Evolutionary conservation across 139 green algal species (phyloP), one percentile per base, ranked within the genome.

Genomic region (Chlamydomonas applanata): DNA sequence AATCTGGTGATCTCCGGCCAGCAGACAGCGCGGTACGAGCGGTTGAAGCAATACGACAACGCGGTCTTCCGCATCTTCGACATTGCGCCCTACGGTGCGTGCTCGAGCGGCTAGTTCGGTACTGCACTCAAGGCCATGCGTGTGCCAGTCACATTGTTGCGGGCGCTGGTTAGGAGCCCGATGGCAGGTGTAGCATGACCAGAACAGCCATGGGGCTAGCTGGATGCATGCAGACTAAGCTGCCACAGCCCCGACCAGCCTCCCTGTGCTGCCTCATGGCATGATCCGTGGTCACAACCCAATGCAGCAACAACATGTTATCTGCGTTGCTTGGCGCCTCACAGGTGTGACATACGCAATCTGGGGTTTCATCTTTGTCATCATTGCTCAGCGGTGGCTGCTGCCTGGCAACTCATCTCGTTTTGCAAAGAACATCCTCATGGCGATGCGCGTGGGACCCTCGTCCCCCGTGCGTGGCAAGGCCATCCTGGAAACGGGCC

Each of bases 1-100:
- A 96, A 96, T 81, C 83, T 96, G 34, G 89, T 96, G 46, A 84
- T 95, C 16, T 60, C 73, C n/a, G 87, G 87, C 9, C 56, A 14
- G 44, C 68, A 74, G 71, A 40, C 62, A 25, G 11, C 16, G 34
- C 63, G 73, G n/a, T 68, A 69, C 53, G 13, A 19, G 0, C 34
- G 24, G n/a, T 16, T 25, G 36, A 29, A 46, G 11, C 19, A 61
- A 35, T 7, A 20, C 17, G 45, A 76, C 13, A 22, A 57, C 0
- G 17, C 24, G 32, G 52, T 53, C 29, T 49, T 71, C 29, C n/a
- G 25, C 11, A 81, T 90, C 52, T 90, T 90, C 64, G 75, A 84
- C 45, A 89, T 91, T 64, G 74, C 84, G 5, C 85, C 83, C 2
- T 91, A 84, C 33, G 87, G 86, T 13, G 66, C 85, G 34, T 75